phyloP scores from a whole-genome alignment of 441 rosid genomes.

The Jatropha multifida region DNA sequence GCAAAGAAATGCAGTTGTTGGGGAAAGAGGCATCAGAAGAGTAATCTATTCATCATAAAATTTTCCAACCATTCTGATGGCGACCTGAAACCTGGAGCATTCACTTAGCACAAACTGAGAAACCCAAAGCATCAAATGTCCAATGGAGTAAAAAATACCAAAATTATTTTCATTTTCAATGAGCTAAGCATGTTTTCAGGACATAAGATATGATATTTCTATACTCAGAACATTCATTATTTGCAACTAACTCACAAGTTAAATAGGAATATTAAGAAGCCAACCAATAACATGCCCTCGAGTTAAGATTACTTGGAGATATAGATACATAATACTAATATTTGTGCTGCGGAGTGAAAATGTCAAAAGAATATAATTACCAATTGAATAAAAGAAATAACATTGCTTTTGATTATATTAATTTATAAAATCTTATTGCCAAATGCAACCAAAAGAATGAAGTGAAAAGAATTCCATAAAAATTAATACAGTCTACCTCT shows the following conservation, averaged over 20 bases:
- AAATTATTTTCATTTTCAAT: not conserved
- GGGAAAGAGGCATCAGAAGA: no score
- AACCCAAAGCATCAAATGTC: not conserved
- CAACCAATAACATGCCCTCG: not conserved
- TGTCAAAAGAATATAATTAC: not conserved
- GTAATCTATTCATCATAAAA: no score
- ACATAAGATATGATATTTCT: not conserved
- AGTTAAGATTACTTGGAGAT: no score
- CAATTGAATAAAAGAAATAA: not conserved
- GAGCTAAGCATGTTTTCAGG: not conserved
- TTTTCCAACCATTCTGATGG: not conserved
- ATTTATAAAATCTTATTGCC: not conserved
- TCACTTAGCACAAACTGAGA: slow-evolving; percentile 6
- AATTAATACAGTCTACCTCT: not conserved
- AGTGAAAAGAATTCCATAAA: not conserved
- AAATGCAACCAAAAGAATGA: not conserved
- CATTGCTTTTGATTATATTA: not conserved
- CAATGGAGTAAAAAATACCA: not conserved
- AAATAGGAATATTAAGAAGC: not conserved
- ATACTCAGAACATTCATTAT: not conserved
- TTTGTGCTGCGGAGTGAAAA: not conserved
- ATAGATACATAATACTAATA: not conserved
- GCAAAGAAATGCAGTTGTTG: no score
- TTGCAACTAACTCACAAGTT: not conserved
- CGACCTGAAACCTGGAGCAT: not conserved